Percentiles rank a stretch among this genome's conserved stretches.
Conservation (phyloP, 768 basidiomycete genomes). For the Kwoniella botswanensis region DNA sequence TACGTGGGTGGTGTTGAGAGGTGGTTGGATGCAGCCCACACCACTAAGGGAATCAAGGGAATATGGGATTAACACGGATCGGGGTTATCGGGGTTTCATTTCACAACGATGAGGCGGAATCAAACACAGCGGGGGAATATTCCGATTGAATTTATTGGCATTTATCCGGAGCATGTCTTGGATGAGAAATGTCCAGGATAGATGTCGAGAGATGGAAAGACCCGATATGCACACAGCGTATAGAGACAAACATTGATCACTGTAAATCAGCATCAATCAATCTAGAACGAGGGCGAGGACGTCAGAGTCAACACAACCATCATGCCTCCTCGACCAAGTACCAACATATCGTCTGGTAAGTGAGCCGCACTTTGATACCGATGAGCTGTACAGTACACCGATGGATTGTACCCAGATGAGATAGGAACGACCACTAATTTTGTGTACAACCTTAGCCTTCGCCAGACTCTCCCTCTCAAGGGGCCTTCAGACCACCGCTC, state of each 20-base stretch:
- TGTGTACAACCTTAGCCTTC: constrained; percentile 9
- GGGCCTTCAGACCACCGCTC: constrained; percentile 45
- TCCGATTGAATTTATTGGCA: constrained; percentile 1
- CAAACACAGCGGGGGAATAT: neutral
- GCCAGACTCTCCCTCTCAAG: constrained; percentile 22
- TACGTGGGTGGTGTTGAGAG: neutral
- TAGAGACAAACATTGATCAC: too few species aligned
- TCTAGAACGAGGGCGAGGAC: too few species aligned
- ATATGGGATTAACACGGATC: constrained; percentile 30
- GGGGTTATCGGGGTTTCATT: constrained; percentile 27
- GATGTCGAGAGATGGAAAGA: neutral
- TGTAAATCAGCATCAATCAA: too few species aligned
- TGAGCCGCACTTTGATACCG: neutral
- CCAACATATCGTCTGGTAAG: constrained; percentile 10
- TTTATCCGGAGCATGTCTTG: neutral
- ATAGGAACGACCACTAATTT: neutral
- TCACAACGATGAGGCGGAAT: constrained; percentile 1
- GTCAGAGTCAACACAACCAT: neutral
- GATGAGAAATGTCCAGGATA: neutral
- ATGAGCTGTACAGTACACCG: constrained; percentile 10
- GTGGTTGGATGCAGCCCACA: neutral
- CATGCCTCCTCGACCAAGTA: neutral
- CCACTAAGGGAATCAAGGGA: neutral
- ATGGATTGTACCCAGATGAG: neutral
- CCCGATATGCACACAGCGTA: too few species aligned